A percentile compares a stretch with the other conserved stretches of the same genome.
Evolutionary conservation across 2,329 filamentous ascomycete genomes (phyloP).

Genomic region (Cephalotrichum gorgonifer): DNA sequence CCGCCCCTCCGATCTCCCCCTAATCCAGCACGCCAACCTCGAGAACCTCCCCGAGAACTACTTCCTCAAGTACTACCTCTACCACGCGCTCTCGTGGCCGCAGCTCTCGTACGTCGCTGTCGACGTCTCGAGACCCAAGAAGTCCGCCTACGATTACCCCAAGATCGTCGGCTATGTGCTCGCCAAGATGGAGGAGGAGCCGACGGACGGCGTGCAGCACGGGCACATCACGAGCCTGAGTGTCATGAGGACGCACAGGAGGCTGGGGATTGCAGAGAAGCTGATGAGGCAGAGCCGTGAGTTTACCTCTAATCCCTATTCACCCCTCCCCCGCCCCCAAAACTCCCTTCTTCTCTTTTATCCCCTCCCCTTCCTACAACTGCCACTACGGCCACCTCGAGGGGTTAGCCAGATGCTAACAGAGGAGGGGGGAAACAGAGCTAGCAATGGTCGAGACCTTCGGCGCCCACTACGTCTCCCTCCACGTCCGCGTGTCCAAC

Average conservation of each 20-base stretch:
- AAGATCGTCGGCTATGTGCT: slow-evolving; percentile 99
- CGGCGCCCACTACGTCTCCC: slow-evolving; percentile 80
- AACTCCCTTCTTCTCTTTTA: neutral
- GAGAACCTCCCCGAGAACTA: slow-evolving; percentile 99
- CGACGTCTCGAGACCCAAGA: slow-evolving; percentile 70
- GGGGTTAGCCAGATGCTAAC: neutral
- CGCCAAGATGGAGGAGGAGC: slow-evolving; percentile 99
- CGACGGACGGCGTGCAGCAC: slow-evolving; percentile 78
- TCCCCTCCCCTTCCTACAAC: neutral
- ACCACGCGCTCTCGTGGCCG: slow-evolving; percentile 96
- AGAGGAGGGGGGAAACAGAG: slow-evolving; percentile 38
- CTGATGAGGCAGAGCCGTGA: slow-evolving; percentile 91
- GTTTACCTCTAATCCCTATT: no score
- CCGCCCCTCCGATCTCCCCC: slow-evolving; percentile 70
- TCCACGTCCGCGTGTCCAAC: slow-evolving; percentile 94
- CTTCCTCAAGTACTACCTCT: slow-evolving; percentile 99
- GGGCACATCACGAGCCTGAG: slow-evolving; percentile 93
- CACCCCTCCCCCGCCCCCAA: neutral
- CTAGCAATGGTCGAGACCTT: slow-evolving; percentile 96
- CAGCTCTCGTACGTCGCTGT: slow-evolving; percentile 95
- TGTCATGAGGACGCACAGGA: slow-evolving; percentile 91
- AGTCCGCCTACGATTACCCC: slow-evolving; percentile 76
- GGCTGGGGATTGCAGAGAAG: slow-evolving; percentile 90
- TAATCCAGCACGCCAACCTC: slow-evolving; percentile 96
- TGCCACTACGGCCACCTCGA: neutral